Base-by-base conservation (phyloP, 345 rosid genomes). In the Rhizophora mangle region DNA sequence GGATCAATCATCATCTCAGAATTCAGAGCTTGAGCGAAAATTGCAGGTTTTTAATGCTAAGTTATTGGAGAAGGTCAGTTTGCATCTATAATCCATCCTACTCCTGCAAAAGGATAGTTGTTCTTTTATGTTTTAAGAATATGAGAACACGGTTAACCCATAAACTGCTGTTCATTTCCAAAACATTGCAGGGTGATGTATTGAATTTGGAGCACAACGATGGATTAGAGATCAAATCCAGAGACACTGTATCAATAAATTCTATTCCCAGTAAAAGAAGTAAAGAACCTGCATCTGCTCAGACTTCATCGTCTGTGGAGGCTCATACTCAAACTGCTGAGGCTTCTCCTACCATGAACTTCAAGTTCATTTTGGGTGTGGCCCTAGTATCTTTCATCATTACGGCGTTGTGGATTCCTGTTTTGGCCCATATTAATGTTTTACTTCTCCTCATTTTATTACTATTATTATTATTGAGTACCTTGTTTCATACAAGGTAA, bases 301-400 rank as follows among this genome's bases (percentile, higher is more conserved):
- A 56, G 55, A 31, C 84, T 26, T 76, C 86, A 3, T 66, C 94
- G 29, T 72, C 87, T 1, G 31, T 75, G 5, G 79, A 74, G 24
- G 67, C 69, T 16, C 69, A 67, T 65, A 65, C 80, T 31, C 84
- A 79, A 64, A 73, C 76, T 13, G 59, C 73, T 0, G 72, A 75
- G 29, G 73, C 36, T 31, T 85, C 92, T 21, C 73, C 76, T 34
- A 80, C 67, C 59, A 76, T 76, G 79, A 75, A 71, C 81, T 62
- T 86, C n/a, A 83, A 85, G 82, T 67, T 90, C 75, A 67, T 87
- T 34, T 21, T 85, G 13, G 89, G 85, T 70, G 87, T 92, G 30
- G 99, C 96, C 34, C 76, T 92, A 55, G 73, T 89, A 43, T 95
- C 99, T 13, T 67, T 89, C 67, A 72, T 95, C 80, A 60, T 92